These are phyloP conservation scores for Cymbidium sinense DNA, from an alignment of 106 monocot genomes.

Conservation along the genomic window DNA sequence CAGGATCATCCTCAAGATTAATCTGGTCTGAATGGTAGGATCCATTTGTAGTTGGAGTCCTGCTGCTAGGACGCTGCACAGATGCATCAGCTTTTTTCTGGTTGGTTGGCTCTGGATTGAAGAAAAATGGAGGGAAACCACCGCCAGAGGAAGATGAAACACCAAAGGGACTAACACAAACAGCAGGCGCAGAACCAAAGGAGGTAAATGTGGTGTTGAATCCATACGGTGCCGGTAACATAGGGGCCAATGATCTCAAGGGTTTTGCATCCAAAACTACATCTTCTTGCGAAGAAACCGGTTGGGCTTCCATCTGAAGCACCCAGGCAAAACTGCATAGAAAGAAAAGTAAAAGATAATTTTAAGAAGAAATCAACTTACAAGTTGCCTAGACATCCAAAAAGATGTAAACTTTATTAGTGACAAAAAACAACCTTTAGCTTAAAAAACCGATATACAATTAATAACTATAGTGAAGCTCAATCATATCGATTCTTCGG, in stretches of 20 bases:
- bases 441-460: not conserved
- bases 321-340: not conserved
- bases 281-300: conserved; percentile 2
- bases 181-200: conserved; percentile 32
- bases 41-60: conserved; percentile 25
- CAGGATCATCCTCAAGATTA: conserved; percentile 8
- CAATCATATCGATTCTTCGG: not conserved
- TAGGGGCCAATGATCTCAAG: conserved; percentile 56
- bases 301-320: conserved; percentile 2
- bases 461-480: not conserved
- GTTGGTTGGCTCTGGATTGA: not conserved
- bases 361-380: too few species aligned
- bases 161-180: conserved; percentile 44
- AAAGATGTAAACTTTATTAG: not conserved
- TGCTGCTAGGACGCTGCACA: not conserved
- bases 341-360: not conserved
- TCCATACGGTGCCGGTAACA: conserved; percentile 67
- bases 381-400: not conserved
- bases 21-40: not conserved
- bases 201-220: conserved; percentile 22
- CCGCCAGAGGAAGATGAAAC: not conserved
- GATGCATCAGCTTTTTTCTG: not conserved
- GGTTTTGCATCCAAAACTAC: conserved; percentile 63
- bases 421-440: not conserved
- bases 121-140: not conserved